phyloP scores from a whole-genome alignment of 495 filamentous ascomycete genomes.

The Daldinia loculata region DNA sequence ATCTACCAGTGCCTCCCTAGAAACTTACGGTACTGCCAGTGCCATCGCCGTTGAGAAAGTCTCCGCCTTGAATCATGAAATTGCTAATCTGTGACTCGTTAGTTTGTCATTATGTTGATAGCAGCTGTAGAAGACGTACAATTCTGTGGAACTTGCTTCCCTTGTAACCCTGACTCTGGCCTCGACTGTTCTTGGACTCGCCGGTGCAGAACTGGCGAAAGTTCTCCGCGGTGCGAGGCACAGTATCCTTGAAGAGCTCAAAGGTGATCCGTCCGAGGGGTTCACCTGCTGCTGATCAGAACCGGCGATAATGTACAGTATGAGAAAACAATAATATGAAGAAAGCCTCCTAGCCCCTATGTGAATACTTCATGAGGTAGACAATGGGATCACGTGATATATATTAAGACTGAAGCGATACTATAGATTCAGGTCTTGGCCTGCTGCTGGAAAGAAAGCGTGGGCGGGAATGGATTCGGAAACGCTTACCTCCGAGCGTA shows the following conservation, averaged over 20 bases:
- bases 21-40: slow-evolving; percentile 72
- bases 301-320: neutral
- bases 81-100: slow-evolving; percentile 76
- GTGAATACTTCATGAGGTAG: neutral
- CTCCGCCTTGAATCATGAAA: slow-evolving; percentile 96
- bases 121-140: slow-evolving; percentile 62
- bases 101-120: neutral
- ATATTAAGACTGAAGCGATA: slow-evolving; percentile 1
- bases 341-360: neutral
- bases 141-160: slow-evolving; percentile 94
- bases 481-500: slow-evolving; percentile 78
- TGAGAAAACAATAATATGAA: neutral
- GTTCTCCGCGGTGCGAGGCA: slow-evolving; percentile 92
- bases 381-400: slow-evolving; percentile 28
- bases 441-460: neutral
- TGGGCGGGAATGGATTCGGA: slow-evolving; percentile 2
- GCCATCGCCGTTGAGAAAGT: slow-evolving; percentile 94
- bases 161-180: slow-evolving; percentile 92
- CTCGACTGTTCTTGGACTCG: slow-evolving; percentile 81
- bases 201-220: slow-evolving; percentile 98
- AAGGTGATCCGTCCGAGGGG: slow-evolving; percentile 92
- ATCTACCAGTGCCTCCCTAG: neutral
- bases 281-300: slow-evolving; percentile 67
- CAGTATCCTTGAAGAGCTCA: slow-evolving; percentile 85
- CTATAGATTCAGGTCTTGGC: neutral